Base-by-base conservation (phyloP, 352 stramenopile species). In the Globisporangium emineosum region DNA sequence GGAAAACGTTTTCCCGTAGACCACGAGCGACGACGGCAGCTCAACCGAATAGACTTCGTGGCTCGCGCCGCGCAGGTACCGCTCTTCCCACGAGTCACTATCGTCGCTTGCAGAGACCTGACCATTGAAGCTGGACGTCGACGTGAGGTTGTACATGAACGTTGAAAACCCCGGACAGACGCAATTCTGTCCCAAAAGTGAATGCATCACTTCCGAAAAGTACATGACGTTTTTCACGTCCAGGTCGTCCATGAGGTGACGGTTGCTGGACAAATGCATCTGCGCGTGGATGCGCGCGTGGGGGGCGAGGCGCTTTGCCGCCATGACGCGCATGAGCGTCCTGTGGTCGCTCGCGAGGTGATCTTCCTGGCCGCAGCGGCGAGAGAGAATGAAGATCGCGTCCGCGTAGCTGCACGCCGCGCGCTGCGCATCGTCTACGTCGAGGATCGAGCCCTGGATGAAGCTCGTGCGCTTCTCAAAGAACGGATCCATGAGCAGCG, bases 131-230 rank as follows among this genome's bases (percentile, higher is more conserved):
- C 83, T 93, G 8, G 86, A 93, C 9, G 84, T 92, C 3, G 83
- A 89, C 29, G 86, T 95, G 32, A 95, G 65, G 45, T 90, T 93
- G 69, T 95, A 95, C 45, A 95, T 91, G 65, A 95, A 86, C 12
- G 86, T 95, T 2, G 86, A 93, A 53, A 95, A 95, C 5, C 84
- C 86, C 10, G 86, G 86, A 33, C 86, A 95, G 54, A 93, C 78
- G 54, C 86, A 95, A 73, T 93, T 93, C 66, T 95, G 86, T 2
- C 75, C 86, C n/a, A 95, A 65, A 29, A 95, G 62, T 32, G 84
- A 95, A 62, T 91, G 69, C 58, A 90, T 83, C 17, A 93, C 70
- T 60, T 95, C 86, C 4, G 81, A 89, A 9, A 93, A 90, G 57
- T 86, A 95, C 5, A 93, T 62, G 30, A 84, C 80, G 57, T 91